Evolutionary conservation across 2,329 filamentous ascomycete genomes (phyloP), one percentile per base, ranked within the genome.

Genomic region (Lizonia empirigonia): DNA sequence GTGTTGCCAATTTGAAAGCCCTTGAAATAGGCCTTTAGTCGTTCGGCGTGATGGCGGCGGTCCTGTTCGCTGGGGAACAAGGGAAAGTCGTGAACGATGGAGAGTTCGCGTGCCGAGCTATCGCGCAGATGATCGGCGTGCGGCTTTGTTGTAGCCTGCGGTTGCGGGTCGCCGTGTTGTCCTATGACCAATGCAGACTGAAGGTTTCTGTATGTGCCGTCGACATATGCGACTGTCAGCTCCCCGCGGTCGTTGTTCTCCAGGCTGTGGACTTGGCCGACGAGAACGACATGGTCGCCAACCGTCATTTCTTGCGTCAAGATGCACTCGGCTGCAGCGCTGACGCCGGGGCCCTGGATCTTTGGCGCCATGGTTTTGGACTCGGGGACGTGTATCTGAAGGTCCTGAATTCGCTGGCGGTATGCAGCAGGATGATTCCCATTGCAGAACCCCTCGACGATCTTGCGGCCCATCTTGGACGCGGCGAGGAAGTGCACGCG

Each of bases 401-500:
- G 16, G 5, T 36, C 8, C n/a, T 45, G 49, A 5, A 7, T 19
- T 29, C 68, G 61, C 42, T 54, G n/a, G 5, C 19, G 19, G 33
- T 70, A 68, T 1, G 64, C 55, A 13, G 60, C 52, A 5, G 52
- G 23, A 26, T 60, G 57, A 45, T 73, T 71, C 6, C 70, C 64
- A 4, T 45, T 54, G 19, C 65, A 64, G 46, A 74, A 74, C 7
- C 54, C 44, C 26, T 69, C 62, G 2, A 66, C 67, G 4, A 71
- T 49, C 5, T 38, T 52, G 7, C 70, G 72, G 5, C 72, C 73
- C 22, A 51, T 32, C 3, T 49, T 22, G 2, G 62, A 55, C 19
- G 67, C 64, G 4, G 55, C 50, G 2, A 84, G 73, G n/a, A 85
- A 67, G 59, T 84, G 79, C 0, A 83, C 75, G 6, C 76, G 74